A percentile compares a stretch with the other conserved stretches of the same genome.
Evolutionary conservation across 768 basidiomycete genomes (phyloP).

Genomic region (Mycena maculata): DNA sequence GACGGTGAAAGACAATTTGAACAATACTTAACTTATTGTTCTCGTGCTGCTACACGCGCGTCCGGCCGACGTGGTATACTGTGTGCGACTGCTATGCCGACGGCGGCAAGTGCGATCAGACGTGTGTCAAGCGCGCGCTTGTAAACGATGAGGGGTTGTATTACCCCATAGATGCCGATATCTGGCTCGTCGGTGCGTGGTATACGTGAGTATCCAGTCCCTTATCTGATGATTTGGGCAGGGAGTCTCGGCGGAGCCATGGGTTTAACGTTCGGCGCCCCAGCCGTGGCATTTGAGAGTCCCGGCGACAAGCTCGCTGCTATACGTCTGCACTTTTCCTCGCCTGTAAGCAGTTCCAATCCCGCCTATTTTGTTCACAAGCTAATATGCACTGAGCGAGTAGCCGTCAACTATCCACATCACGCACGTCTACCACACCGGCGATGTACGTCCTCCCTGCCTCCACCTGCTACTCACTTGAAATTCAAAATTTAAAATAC

Average conservation of each 20-base stretch:
- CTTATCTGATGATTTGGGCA: not conserved
- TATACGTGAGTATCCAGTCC: not conserved
- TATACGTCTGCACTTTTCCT: constrained; percentile 84
- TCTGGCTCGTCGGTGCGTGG: constrained; percentile 80
- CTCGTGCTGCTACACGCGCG: constrained; percentile 94
- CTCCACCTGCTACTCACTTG: not conserved
- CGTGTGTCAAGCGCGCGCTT: constrained; percentile 83
- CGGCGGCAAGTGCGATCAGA: constrained; percentile 79
- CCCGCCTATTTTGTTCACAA: no score
- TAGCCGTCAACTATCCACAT: constrained; percentile 82
- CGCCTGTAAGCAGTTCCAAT: constrained; percentile 77
- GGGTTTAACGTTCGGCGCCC: constrained; percentile 91
- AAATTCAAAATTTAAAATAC: not conserved
- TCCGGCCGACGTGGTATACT: constrained; percentile 94
- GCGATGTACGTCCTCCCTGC: constrained; percentile 66
- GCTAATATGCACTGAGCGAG: no score
- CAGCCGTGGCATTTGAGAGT: constrained; percentile 91
- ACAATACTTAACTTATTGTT: constrained; percentile 97
- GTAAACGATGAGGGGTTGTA: constrained; percentile 82
- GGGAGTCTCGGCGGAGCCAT: constrained; percentile 88
- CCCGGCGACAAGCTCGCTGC: constrained; percentile 81
- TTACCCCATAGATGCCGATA: constrained; percentile 87
- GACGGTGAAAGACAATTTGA: constrained; percentile 87
- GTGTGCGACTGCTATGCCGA: constrained; percentile 91
- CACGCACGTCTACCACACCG: constrained; percentile 92